Evolutionary conservation across 2,329 filamentous ascomycete species (phyloP), one percentile per base, ranked within the genome.

Genomic region (Aspergillus floridensis): DNA sequence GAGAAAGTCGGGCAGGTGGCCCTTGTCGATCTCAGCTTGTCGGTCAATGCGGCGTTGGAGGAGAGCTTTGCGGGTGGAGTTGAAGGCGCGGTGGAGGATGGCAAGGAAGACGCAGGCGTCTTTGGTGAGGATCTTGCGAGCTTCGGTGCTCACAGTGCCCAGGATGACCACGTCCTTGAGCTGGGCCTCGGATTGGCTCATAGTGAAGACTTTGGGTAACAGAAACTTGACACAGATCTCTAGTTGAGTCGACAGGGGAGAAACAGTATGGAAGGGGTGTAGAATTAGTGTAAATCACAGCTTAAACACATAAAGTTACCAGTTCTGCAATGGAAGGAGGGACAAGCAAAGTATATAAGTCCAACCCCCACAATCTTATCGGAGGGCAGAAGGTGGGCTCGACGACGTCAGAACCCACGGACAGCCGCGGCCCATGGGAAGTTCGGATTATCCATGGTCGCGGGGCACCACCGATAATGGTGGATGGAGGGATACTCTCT

Each of bases 81-180:
- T 96, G 85, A 98, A 98, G 65, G 92, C 92, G 74, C 93, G 89
- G 81, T 99, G 95, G 71, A 99, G 86, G 65, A 97, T 88, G 41
- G 93, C 91, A 62, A 99, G 86, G 83, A 98, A 99, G 64, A 92
- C 90, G 65, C 91, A 88, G 58, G 93, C 93, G 66, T 96, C 86
- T 69, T 92, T 93, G 64, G 88, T 96, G 66, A 98, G 86, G 76
- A 99, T 96, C 84, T 96, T 93, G 80, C 87, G 87, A 76, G 93
- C 89, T 68, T 88, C 81, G 60, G 93, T 87, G 72, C 87, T 87
- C 73, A 98, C 81, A 63, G 85, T 78, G 72, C 92, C 93, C 71
- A 92, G 88, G 82, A 98, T 86, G 78, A 88, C 86, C 73, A 97
- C 93, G 78, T 92, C 92, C 77, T 92, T 88, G 67, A 97, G 88